Evolutionary conservation across 495 filamentous ascomycete genomes (phyloP), one percentile per base, ranked within the genome.

Genomic region (Clohesyomyces aquaticus): DNA sequence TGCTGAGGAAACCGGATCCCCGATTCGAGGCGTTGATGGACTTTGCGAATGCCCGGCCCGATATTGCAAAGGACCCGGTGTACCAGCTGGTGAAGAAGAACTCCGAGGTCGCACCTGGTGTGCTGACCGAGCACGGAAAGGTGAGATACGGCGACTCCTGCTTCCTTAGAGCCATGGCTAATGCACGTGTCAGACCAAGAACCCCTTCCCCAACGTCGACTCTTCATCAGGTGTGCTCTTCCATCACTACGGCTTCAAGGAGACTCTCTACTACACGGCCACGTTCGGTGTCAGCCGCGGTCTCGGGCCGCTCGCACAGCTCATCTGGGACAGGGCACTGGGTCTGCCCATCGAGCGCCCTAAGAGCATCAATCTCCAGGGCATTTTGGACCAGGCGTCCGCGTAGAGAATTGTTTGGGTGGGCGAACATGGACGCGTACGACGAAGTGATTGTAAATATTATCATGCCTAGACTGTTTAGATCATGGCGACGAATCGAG

Each of bases 341-440:
- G 94, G 94, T 23, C 77, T 98, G 70, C 94, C 94, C n/a, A 98
- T 98, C 75, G 94, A 98, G 85, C 79, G 94, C 67, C 93, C 93
- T 41, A 98, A 98, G 87, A 96, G 91, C 77, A 93, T 97, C 74
- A 91, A 96, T 78, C 79, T 98, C 62, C 77, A 88, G 73, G 93
- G 93, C 14, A 75, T 96, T 61, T 71, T 96, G 65, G 87, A 87
- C 75, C 64, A 75, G 48, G 67, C 74, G 16, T 73, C 61, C 19
- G 59, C 50, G 21, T 63, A 63, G 47, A 53, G 19, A 18, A 47
- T 18, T 18, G 1, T 8, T 14, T 18, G 18, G 6, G 22, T 22
- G 22, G 19, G 14, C 1, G 48, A 22, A 23, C 22, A 55, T 47
- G 18, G 25, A 22, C 1, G 27, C 19, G n/a, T 16, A 21, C 19